Evolutionary conservation across 208 protist species (phyloP), one percentile per base, ranked within the genome.

Genomic region (Trypanosoma melophagium): DNA sequence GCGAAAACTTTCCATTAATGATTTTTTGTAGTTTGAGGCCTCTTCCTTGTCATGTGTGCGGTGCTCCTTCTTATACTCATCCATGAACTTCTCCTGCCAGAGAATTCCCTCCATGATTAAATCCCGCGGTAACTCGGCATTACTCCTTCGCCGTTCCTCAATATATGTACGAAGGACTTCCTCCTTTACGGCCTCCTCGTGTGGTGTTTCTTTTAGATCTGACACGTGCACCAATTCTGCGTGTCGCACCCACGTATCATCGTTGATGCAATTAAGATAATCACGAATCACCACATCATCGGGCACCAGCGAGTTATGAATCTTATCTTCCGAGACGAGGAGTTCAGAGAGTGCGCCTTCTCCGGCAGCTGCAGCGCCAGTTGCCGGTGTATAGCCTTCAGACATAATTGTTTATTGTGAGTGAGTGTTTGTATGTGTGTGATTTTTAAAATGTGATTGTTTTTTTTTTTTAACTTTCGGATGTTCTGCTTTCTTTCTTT

Each of bases 211-310:
- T 16, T 81, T 66, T 13, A 93, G 63, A 54, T 93, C 74, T 9
- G 84, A 85, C 52, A 95, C 74, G 21, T 86, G 73, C 13, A 93
- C 85, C 51, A 93, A 74, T 35, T 92, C 79, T 16, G 80, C 80
- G 1, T 82, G 67, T 0, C 89, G 84, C 42, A 95, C 87, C 89
- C 89, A 95, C 9, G 78, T 87, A 72, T 95, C 89, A 69, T 95
- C 89, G 63, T 92, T 75, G 3, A 95, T 73, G n/a, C 84, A 89
- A 38, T 88, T 83, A 10, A 89, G 31, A 52, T 86, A 89, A 24
- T 86, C 63, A 14, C 72, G 76, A 17, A 86, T 72, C 13, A 95
- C 86, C 4, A 93, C 84, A 38, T 87, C 80, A 19, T 80, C 64
- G 5, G 89, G 86, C 71, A 92, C 85, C 12, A 91, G 75, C 5